A percentile compares a stretch with the other conserved stretches of the same genome.
Conservation (phyloP, 352 stramenopile genomes). For the Phytophthora tentaculata region DNA sequence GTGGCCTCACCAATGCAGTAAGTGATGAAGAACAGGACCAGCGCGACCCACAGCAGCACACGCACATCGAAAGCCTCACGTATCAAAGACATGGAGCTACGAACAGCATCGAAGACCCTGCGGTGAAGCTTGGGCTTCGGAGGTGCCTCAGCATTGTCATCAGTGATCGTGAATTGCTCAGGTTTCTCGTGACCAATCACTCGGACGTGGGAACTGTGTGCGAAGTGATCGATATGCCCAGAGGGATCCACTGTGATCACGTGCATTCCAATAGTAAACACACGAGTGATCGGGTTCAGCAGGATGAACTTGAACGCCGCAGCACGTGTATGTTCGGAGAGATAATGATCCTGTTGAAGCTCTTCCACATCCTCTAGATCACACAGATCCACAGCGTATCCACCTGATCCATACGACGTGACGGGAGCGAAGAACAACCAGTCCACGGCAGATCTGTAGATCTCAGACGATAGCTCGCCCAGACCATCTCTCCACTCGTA, state of each 20-base stretch:
- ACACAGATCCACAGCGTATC: conserved; percentile 82
- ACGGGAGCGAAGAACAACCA: conserved; percentile 50
- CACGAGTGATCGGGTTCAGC: conserved; percentile 88
- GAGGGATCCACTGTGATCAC: conserved; percentile 84
- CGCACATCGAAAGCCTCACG: conserved; percentile 57
- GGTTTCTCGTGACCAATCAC: conserved; percentile 78
- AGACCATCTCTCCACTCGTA: conserved; percentile 79
- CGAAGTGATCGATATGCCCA: conserved; percentile 82
- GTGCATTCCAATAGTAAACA: conserved; percentile 89
- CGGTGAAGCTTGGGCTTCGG: conserved; percentile 7
- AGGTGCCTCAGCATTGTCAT: conserved; percentile 3
- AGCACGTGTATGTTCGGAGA: conserved; percentile 82
- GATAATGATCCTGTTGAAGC: conserved; percentile 72
- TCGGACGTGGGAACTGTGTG: conserved; percentile 82
- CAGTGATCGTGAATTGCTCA: conserved; percentile 40
- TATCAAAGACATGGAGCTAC: conserved; percentile 20
- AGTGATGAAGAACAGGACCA: conserved; percentile 79
- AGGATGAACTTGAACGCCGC: conserved; percentile 88
- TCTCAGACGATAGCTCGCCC: conserved; percentile 56
- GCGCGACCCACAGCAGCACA: conserved; percentile 67
- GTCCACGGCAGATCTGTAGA: conserved; percentile 64
- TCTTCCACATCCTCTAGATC: conserved; percentile 57
- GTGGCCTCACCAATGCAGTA: conserved; percentile 82
- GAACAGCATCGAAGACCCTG: conserved; percentile 30
- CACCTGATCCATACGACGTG: conserved; percentile 67